Conservation (phyloP, 176 grass and related monocot genomes). For the Otatea glauca region DNA sequence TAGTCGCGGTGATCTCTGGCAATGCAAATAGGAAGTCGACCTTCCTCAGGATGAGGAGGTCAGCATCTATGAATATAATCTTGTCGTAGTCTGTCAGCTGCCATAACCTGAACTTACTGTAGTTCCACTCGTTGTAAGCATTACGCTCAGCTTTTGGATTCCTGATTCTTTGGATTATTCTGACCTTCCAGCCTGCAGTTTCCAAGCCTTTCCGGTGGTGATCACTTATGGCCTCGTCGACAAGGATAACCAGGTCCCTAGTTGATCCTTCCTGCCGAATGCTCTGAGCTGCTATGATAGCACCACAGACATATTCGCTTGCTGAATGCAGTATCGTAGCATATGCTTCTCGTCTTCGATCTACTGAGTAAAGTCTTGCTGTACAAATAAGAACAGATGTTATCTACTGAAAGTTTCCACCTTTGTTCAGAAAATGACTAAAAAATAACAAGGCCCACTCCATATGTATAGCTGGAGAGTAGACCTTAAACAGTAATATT, state of each 20-base stretch:
- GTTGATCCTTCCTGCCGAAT: slow-evolving; percentile 85
- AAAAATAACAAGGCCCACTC: not conserved
- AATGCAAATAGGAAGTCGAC: slow-evolving; percentile 89
- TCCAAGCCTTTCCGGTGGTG: slow-evolving; percentile 68
- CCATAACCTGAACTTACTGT: slow-evolving; percentile 97
- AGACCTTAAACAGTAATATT: slow-evolving; percentile 22
- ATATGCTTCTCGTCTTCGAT: slow-evolving; percentile 72
- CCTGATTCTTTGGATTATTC: slow-evolving; percentile 74
- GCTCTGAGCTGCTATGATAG: slow-evolving; percentile 85
- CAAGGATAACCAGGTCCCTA: slow-evolving; percentile 82
- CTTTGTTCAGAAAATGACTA: not conserved
- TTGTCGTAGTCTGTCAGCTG: slow-evolving; percentile 96
- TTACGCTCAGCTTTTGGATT: slow-evolving; percentile 81
- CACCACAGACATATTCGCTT: slow-evolving; percentile 81
- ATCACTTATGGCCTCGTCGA: slow-evolving; percentile 70
- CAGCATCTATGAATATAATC: slow-evolving; percentile 94
- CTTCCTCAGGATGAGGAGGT: slow-evolving; percentile 90
- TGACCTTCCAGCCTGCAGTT: slow-evolving; percentile 83
- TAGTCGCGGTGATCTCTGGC: slow-evolving; percentile 80
- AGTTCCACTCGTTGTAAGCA: slow-evolving; percentile 97
- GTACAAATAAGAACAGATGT: slow-evolving; percentile 43
- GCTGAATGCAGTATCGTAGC: slow-evolving; percentile 92
- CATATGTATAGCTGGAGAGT: not conserved
- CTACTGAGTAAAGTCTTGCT: slow-evolving; percentile 74
- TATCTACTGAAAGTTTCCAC: slow-evolving; percentile 1